Base-by-base conservation (phyloP, 441 rosid genomes). In the Syzygium malaccense region DNA sequence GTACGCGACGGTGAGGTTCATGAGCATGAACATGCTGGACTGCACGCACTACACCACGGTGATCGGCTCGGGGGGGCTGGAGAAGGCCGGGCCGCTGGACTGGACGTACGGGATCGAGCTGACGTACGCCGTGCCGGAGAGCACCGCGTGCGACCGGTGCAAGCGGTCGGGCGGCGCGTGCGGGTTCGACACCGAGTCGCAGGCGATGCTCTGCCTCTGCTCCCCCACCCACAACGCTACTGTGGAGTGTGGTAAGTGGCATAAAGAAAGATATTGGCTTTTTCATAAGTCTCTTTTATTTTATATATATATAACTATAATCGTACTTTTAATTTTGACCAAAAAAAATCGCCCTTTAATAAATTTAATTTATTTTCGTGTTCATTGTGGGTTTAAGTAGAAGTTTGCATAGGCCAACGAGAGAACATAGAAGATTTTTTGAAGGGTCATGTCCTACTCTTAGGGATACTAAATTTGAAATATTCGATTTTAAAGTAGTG, bases 21-120 rank as follows among this genome's bases (percentile, higher is more conserved):
- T 96, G 98, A 95, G 92, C 93, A 93, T 96, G 97, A 95, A 95
- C 88, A 95, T 96, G 25, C 88, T 98, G 94, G 99, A 98, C 86
- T 96, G 99, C 86, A 89, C 96, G 20, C 98, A 96, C 90, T 96
- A 95, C 91, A 93, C 97, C 3, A 94, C 94, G 20, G 91, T 96
- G 84, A 88, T 95, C 55, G 93, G 94, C 75, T 86, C 88, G 4
- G 97, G 96, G 18, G 88, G 86, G 45, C 90, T 96, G 93, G 93
- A 89, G 89, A 95, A 94, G 19, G 86, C 92, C 45, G 93, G 92
- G 15, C 98, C 99, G 10, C 32, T 89, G 88, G 99, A 96, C 91
- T 98, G 99, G 99, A 93, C 93, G 14, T 98, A 96, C 32, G 98
- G 98, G 37, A 94, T 98, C 28, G 94, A 94, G 86, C 90, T 98